Base-by-base conservation (phyloP, 1,284 basidiomycete species). In the Apiotrichum akiyoshidainum region DNA sequence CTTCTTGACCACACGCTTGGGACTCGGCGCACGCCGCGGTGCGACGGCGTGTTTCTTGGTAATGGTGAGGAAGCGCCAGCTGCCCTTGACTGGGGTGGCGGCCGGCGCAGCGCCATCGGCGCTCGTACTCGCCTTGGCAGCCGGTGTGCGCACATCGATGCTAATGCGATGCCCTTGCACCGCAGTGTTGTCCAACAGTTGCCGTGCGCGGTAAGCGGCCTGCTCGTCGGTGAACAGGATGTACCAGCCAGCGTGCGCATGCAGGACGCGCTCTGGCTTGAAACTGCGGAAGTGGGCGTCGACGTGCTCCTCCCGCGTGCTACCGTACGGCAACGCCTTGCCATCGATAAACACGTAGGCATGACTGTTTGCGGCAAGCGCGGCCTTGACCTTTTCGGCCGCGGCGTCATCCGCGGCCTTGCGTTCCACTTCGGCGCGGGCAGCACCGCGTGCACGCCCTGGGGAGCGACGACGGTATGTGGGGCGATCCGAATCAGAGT, bases 271-370 rank as follows among this genome's bases (percentile, higher is more conserved):
- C n/a, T 65, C 46, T n/a, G 75, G 75, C 57, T 72, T 73, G 64
- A 74, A 77, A 21, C 65, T 60, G 51, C 69, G 71, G 60, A 78
- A 76, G 60, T 76, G 73, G 42, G 72, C 73, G 41, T 58, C 59
- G 26, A 78, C 57, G 34, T 72, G 64, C 52, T 64, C 60, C 22
- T 74, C 70, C 31, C 64, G 60, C 11, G 55, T 59, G 17, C 50
- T 46, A 16, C 54, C 58, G 5, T 63, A 45, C 5, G 75, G 69
- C 9, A 74, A 54, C 19, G 63, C 55, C 49, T 68, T 71, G 22
- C 57, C 59, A 35, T 73, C 72, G 57, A 78, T 70, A 51, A 71
- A 71, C 11, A 77, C 56, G 54, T 76, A 70, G 3, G 70, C 60
- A 21, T 64, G 56, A 0, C 68, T 69, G 60, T 77, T 77, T 39